Percentiles rank a stretch among this genome's conserved stretches.
phyloP scores from a whole-genome alignment of 495 filamentous ascomycete species.

The Penicillium fimorum region DNA sequence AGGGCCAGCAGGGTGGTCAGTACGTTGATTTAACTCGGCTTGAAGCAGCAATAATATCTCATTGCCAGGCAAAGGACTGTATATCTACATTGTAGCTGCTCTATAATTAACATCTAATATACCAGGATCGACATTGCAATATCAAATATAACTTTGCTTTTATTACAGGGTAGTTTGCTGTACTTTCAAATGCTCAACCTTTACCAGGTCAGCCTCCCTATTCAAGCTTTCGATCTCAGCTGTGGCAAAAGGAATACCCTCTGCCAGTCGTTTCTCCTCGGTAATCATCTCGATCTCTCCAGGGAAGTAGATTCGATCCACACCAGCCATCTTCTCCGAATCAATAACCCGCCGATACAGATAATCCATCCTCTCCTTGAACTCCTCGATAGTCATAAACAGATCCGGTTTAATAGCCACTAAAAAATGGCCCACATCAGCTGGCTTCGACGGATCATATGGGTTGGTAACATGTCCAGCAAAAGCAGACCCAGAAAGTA shows the following conservation, averaged over 20 bases:
- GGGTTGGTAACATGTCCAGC: slow-evolving; percentile 70
- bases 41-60: background rate
- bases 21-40: background rate
- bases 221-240: slow-evolving; percentile 67
- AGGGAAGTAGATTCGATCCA: slow-evolving; percentile 76
- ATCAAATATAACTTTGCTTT: background rate
- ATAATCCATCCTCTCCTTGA: slow-evolving; percentile 66
- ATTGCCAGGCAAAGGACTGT: background rate
- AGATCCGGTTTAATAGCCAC: slow-evolving; percentile 74
- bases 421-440: slow-evolving; percentile 75
- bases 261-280: slow-evolving; percentile 50
- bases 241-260: slow-evolving; percentile 65
- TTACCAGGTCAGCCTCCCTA: slow-evolving; percentile 59
- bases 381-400: slow-evolving; percentile 69
- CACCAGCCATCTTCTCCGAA: slow-evolving; percentile 63
- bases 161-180: background rate
- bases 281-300: slow-evolving; percentile 71
- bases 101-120: background rate
- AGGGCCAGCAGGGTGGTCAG: slow-evolving; percentile 6
- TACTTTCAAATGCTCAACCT: slow-evolving; percentile 34
- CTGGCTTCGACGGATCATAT: slow-evolving; percentile 65
- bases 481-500: slow-evolving; percentile 67
- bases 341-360: slow-evolving; percentile 63
- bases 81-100: background rate
- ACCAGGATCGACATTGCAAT: background rate